Evolutionary conservation across 176 grass and related monocot species (phyloP), one percentile per base, ranked within the genome.

Genomic region (Musa beccarii): DNA sequence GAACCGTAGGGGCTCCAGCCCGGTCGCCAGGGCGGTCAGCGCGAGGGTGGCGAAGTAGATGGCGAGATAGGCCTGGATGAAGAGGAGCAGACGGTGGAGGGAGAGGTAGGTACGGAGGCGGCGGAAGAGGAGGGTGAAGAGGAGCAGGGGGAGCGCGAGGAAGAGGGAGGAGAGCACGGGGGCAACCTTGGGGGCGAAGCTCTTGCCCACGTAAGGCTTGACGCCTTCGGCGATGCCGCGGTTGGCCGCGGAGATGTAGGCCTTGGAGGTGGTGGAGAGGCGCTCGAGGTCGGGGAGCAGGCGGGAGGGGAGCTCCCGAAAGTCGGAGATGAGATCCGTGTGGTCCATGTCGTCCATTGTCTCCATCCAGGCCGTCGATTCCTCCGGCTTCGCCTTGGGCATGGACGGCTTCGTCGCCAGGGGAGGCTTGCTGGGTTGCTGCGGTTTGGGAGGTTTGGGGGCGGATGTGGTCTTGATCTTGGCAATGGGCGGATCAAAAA

Each of bases 11-110:
- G 96, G 96, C 75, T 99, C 96, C 1, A 99, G 89, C n/a, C 91
- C 88, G 73, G 86, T 88, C 26, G 80, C 86, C 4, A 92, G 79
- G 10, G 91, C 86, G 55, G 91, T 90, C 34, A 92, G 16, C 62
- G 88, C 88, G 53, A 99, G 95, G 76, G 91, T 99, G 34, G 73
- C 88, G 71, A 99, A 99, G 86, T 99, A 99, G 84, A 99, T 99
- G 79, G 95, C 91, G 25, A 99, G 95, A 80, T 92, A 99, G 29
- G 95, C 88, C 84, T 99, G 95, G 79, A 88, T 81, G 74, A 99
- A 88, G 54, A 94, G 64, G 51, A 99, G 88, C 26, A 86, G 71
- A 54, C 83, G 80, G 71, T 88, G 91, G 20, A 99, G 65, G 57
- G 91, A 89, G 34, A 99, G 88, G 86, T 80, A 95, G 2, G 91